Percentiles rank a stretch among this genome's conserved stretches.
Conservation (phyloP, 2,329 filamentous ascomycete genomes). For the Diaporthe vexans region DNA sequence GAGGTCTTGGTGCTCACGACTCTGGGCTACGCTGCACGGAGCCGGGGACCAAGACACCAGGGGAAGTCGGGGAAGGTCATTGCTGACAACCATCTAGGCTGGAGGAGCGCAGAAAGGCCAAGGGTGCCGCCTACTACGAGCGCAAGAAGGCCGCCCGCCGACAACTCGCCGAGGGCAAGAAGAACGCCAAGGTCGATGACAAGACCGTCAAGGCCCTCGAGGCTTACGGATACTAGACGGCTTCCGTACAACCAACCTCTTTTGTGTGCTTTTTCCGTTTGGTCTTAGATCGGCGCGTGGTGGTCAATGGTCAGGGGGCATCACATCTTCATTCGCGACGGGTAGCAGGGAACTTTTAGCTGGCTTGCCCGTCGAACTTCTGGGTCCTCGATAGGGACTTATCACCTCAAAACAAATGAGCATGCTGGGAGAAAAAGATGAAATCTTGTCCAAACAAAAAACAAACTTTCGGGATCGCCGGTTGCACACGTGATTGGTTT, state of each 20-base stretch:
- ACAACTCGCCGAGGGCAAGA: slow-evolving; percentile 93
- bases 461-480: slow-evolving; percentile 27
- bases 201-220: slow-evolving; percentile 92
- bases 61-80: slow-evolving; percentile 42
- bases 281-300: slow-evolving; percentile 44
- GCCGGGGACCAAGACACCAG: background rate
- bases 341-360: slow-evolving; percentile 39
- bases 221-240: slow-evolving; percentile 87
- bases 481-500: slow-evolving; percentile 22
- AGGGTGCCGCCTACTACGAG: slow-evolving; percentile 99
- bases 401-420: slow-evolving; percentile 42
- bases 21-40: background rate
- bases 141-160: slow-evolving; percentile 97
- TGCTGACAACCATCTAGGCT: slow-evolving; percentile 72
- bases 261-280: slow-evolving; percentile 43
- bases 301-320: slow-evolving; percentile 42
- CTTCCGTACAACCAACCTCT: slow-evolving; percentile 42
- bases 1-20: background rate
- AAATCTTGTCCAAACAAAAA: slow-evolving; percentile 34
- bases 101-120: slow-evolving; percentile 99
- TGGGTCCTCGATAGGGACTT: slow-evolving; percentile 40
- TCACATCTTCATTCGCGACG: slow-evolving; percentile 42
- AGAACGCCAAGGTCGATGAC: slow-evolving; percentile 87
- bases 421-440: slow-evolving; percentile 34
- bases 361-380: slow-evolving; percentile 42